Conservation (phyloP, 192 early-diverging fungal species). For the Nowakowskiella sp. region DNA sequence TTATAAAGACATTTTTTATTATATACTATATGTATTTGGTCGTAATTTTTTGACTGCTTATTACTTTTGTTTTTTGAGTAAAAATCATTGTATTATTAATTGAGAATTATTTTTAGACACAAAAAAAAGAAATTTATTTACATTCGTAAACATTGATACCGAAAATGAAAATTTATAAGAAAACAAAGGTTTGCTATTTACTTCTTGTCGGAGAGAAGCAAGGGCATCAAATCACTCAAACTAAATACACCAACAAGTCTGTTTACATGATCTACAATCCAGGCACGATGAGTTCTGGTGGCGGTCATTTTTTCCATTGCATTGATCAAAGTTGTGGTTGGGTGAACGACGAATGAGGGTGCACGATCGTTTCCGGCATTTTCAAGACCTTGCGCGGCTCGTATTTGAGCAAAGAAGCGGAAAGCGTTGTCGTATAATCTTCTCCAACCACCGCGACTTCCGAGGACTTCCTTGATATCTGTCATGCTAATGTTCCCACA, state of each 20-base stretch:
- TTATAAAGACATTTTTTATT: too few species aligned
- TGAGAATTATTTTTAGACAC: too few species aligned
- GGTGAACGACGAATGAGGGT: constrained; percentile 36
- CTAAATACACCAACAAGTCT: constrained; percentile 36
- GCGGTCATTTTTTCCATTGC: constrained; percentile 51
- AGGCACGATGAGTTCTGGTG: constrained; percentile 37
- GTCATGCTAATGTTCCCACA: constrained; percentile 32
- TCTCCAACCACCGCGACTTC: constrained; percentile 28
- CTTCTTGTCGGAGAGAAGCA: too few species aligned
- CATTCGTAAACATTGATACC: too few species aligned
- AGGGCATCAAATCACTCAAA: constrained; percentile 33
- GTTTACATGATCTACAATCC: constrained; percentile 32
- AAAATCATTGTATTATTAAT: too few species aligned
- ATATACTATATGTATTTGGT: too few species aligned
- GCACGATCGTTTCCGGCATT: constrained; percentile 22
- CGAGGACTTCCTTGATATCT: constrained; percentile 43
- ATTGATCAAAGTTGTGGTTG: constrained; percentile 28
- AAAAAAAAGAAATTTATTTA: too few species aligned
- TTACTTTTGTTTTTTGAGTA: too few species aligned
- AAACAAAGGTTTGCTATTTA: too few species aligned
- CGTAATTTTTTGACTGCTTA: too few species aligned
- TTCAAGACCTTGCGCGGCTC: constrained; percentile 26
- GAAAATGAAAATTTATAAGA: too few species aligned
- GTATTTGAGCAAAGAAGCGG: constrained; percentile 35
- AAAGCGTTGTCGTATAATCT: constrained; percentile 27